phyloP scores from a whole-genome alignment of 495 filamentous ascomycete species.

The Lasiosphaeria ovina region DNA sequence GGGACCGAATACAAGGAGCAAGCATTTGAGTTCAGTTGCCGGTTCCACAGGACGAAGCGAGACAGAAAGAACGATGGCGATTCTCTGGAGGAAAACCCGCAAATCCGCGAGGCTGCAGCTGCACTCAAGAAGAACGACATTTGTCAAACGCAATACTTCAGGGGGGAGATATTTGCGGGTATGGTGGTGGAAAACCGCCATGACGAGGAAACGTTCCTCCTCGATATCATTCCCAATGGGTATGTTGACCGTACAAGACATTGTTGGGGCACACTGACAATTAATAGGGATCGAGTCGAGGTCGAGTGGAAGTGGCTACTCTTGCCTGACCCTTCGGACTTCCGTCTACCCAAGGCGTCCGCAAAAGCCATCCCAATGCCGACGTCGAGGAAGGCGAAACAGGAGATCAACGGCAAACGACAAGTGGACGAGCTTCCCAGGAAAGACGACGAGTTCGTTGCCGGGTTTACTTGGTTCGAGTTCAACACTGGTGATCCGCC shows the following conservation, averaged over 20 bases:
- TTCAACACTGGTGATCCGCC: slow-evolving; percentile 62
- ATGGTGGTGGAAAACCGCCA: slow-evolving; percentile 82
- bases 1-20: slow-evolving; percentile 86
- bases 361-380: slow-evolving; percentile 56
- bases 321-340: slow-evolving; percentile 62
- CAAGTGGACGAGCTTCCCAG: slow-evolving; percentile 60
- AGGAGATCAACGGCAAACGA: slow-evolving; percentile 56
- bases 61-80: slow-evolving; percentile 66
- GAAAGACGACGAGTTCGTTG: slow-evolving; percentile 67
- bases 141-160: slow-evolving; percentile 84
- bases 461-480: slow-evolving; percentile 74
- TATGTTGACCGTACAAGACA: slow-evolving; percentile 47
- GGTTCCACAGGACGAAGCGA: slow-evolving; percentile 86
- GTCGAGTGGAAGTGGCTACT: slow-evolving; percentile 78
- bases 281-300: slow-evolving; percentile 59
- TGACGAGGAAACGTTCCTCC: slow-evolving; percentile 68
- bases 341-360: slow-evolving; percentile 62
- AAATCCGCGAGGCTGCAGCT: slow-evolving; percentile 65
- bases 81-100: slow-evolving; percentile 64
- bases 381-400: slow-evolving; percentile 52
- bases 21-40: slow-evolving; percentile 88
- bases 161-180: slow-evolving; percentile 85
- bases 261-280: slow-evolving; percentile 30
- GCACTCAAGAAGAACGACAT: slow-evolving; percentile 70
- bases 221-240: slow-evolving; percentile 88